phyloP scores from a whole-genome alignment of 139 green algal genomes.

The Haematococcus lacustris region DNA sequence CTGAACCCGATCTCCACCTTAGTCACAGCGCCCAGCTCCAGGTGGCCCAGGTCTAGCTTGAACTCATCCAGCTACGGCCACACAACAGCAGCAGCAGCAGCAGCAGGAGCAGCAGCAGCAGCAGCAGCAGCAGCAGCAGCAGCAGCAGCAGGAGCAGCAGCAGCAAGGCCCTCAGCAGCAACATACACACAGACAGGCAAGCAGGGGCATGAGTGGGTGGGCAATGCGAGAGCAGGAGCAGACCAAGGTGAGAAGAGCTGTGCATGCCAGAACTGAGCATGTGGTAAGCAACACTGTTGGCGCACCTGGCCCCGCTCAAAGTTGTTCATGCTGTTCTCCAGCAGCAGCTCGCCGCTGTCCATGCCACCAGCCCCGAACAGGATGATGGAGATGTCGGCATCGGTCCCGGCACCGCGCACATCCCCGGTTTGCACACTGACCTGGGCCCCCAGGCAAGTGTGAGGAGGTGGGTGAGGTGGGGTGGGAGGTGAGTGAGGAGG shows the following conservation, averaged over 20 bases:
- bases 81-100: not conserved
- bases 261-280: too few species aligned
- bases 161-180: too few species aligned
- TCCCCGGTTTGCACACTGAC: constrained; percentile 36
- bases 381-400: constrained; percentile 54
- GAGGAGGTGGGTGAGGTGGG: not conserved
- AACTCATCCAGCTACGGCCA: constrained; percentile 44
- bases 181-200: too few species aligned
- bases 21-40: constrained; percentile 32
- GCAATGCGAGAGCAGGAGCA: too few species aligned
- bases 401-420: constrained; percentile 48
- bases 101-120: too few species aligned
- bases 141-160: too few species aligned
- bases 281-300: too few species aligned
- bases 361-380: constrained; percentile 33
- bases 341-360: constrained; percentile 25
- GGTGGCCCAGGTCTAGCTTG: constrained; percentile 33
- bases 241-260: too few species aligned
- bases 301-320: constrained; percentile 44
- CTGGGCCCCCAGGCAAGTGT: not conserved
- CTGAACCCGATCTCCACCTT: constrained; percentile 50
- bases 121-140: not conserved
- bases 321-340: constrained; percentile 39
- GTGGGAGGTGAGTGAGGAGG: too few species aligned
- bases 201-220: too few species aligned